Evolutionary conservation across 1,139 yeast genomes (phyloP).

Genomic region (Saccharomycopsis hybrid): DNA sequence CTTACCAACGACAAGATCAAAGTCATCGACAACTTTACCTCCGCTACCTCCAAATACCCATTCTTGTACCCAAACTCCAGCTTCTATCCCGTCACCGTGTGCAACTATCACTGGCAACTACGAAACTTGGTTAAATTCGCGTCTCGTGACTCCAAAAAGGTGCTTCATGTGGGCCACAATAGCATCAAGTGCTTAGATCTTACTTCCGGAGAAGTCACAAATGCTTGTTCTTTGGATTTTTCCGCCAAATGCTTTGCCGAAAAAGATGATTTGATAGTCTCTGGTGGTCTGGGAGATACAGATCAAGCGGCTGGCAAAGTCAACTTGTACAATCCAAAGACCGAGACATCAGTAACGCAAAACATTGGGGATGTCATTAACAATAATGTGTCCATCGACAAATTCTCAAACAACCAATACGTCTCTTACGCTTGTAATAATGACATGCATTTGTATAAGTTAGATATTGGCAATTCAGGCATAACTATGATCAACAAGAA

Average conservation of each 20-base stretch:
- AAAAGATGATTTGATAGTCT: slow-evolving; percentile 49
- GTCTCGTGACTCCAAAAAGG: slow-evolving; percentile 32
- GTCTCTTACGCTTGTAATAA: slow-evolving; percentile 73
- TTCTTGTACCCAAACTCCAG: background rate
- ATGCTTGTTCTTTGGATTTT: slow-evolving; percentile 30
- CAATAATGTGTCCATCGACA: slow-evolving; percentile 65
- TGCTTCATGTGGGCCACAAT: slow-evolving; percentile 45
- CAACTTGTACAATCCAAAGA: slow-evolving; percentile 27
- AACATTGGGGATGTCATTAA: slow-evolving; percentile 77
- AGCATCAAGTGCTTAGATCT: slow-evolving; percentile 40
- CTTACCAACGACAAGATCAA: background rate
- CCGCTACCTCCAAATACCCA: slow-evolving; percentile 8
- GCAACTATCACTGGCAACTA: slow-evolving; percentile 77
- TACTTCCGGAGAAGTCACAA: slow-evolving; percentile 27
- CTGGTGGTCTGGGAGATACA: slow-evolving; percentile 54
- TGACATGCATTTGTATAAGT: slow-evolving; percentile 62
- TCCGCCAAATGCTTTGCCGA: slow-evolving; percentile 70
- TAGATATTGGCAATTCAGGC: slow-evolving; percentile 49
- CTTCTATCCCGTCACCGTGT: slow-evolving; percentile 23
- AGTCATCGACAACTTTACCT: slow-evolving; percentile 2
- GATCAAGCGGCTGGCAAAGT: slow-evolving; percentile 24
- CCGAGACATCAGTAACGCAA: slow-evolving; percentile 36
- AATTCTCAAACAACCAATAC: slow-evolving; percentile 33
- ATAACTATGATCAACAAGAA: slow-evolving; percentile 35
- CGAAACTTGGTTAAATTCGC: slow-evolving; percentile 62